phyloP scores from a whole-genome alignment of 2,329 filamentous ascomycete genomes.

The Arthrobotrys iridis region DNA sequence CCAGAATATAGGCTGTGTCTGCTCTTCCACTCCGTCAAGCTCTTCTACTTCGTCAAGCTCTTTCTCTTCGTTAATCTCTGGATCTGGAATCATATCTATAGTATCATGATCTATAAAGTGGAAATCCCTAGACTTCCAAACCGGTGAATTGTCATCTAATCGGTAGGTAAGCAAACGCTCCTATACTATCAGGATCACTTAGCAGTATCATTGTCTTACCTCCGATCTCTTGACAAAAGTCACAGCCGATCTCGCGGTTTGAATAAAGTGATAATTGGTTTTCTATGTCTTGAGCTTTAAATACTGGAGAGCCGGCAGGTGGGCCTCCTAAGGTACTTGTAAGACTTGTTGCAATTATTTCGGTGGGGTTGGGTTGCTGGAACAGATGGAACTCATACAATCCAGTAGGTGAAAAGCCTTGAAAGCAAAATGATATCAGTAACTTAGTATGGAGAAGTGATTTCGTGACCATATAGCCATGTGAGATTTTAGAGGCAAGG shows the following conservation, averaged over 20 bases:
- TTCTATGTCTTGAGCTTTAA: neutral
- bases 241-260: neutral
- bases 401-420: slow-evolving; percentile 10
- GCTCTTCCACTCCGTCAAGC: neutral
- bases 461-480: neutral
- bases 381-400: slow-evolving; percentile 26
- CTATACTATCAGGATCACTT: neutral
- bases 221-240: neutral
- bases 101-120: slow-evolving; percentile 2
- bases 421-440: neutral
- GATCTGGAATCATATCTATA: slow-evolving; percentile 9
- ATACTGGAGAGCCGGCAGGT: neutral
- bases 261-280: neutral
- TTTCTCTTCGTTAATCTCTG: neutral
- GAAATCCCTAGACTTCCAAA: neutral
- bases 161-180: neutral
- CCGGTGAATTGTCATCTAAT: neutral
- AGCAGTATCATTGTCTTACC: neutral
- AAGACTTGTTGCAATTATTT: slow-evolving; percentile 8
- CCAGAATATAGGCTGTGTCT: neutral
- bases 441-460: neutral
- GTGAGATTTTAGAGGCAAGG: too few species aligned
- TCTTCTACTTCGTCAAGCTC: neutral
- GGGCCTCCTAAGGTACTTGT: neutral
- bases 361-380: neutral